These are phyloP conservation scores for Aspergillus bridgeri DNA, from an alignment of 495 filamentous ascomycete genomes.

Conservation along the genomic window DNA sequence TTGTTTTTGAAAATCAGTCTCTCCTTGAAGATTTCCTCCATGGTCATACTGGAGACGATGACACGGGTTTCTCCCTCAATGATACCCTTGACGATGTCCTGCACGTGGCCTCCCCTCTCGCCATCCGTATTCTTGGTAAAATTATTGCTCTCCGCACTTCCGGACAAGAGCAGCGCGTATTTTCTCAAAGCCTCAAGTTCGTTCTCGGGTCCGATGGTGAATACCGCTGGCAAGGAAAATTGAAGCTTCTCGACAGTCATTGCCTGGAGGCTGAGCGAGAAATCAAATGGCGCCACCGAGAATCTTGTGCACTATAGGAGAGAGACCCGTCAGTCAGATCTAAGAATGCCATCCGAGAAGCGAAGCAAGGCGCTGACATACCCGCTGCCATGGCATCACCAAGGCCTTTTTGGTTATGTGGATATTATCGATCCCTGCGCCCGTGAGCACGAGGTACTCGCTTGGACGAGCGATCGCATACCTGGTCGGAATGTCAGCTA, in stretches of 20 bases:
- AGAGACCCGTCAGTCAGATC: constrained; percentile 7
- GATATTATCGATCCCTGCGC: constrained; percentile 66
- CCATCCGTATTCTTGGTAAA: constrained; percentile 18
- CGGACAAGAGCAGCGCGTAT: constrained; percentile 74
- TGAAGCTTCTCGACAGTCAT: constrained; percentile 85
- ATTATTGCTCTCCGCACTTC: constrained; percentile 26
- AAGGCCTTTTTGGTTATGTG: constrained; percentile 70
- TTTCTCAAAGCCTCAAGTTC: constrained; percentile 63
- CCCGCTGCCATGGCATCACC: constrained; percentile 62
- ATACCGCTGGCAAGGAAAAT: constrained; percentile 74
- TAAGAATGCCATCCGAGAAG: not conserved
- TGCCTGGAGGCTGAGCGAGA: constrained; percentile 69
- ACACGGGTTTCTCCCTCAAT: constrained; percentile 83
- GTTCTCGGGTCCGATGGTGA: constrained; percentile 76
- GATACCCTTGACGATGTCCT: constrained; percentile 83
- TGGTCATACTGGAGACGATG: constrained; percentile 75
- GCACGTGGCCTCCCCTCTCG: constrained; percentile 60
- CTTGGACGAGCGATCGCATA: constrained; percentile 37
- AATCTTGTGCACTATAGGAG: constrained; percentile 37
- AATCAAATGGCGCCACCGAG: constrained; percentile 72
- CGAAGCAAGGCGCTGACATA: constrained; percentile 23
- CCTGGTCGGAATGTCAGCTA: constrained; percentile 13
- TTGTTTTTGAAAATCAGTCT: constrained; percentile 75
- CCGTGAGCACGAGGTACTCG: constrained; percentile 78
- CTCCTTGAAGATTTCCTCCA: constrained; percentile 83